Percentiles rank a stretch among this genome's conserved stretches.
Evolutionary conservation across 441 rosid genomes (phyloP).

Genomic region (Populus tomentosa): DNA sequence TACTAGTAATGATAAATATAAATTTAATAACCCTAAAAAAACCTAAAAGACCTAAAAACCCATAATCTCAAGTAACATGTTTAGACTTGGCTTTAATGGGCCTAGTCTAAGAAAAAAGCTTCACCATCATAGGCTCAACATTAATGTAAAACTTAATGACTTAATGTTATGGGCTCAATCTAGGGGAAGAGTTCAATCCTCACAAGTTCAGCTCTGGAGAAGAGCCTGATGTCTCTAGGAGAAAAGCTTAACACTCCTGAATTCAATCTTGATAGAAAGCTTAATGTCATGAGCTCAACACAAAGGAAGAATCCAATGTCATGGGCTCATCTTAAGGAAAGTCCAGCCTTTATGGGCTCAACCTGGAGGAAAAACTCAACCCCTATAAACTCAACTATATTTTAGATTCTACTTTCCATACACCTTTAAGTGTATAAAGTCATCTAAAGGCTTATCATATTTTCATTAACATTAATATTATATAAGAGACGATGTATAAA

Average conservation of each 20-base stretch:
- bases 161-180: rapidly evolving
- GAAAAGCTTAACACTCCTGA: too few species aligned
- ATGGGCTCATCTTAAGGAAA: too few species aligned
- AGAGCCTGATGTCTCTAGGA: too few species aligned
- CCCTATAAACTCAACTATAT: rapidly evolving
- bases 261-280: rapidly evolving
- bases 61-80: too few species aligned
- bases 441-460: rapidly evolving
- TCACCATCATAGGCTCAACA: rapidly evolving
- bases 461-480: too few species aligned
- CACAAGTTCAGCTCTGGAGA: rapidly evolving
- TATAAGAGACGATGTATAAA: too few species aligned
- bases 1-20: rapidly evolving
- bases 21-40: too few species aligned
- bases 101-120: rapidly evolving
- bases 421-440: too few species aligned
- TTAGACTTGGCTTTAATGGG: rapidly evolving
- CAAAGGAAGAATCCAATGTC: too few species aligned
- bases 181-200: rapidly evolving
- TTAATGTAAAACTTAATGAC: rapidly evolving
- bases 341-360: rapidly evolving
- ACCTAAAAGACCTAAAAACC: rapidly evolving
- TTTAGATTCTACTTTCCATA: too few species aligned
- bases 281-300: too few species aligned
- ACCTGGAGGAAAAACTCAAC: too few species aligned